A percentile compares a stretch with the other conserved stretches of the same genome.
Evolutionary conservation across 805 yeast genomes (phyloP).

Genomic region (Monosporozyma siamensis): DNA sequence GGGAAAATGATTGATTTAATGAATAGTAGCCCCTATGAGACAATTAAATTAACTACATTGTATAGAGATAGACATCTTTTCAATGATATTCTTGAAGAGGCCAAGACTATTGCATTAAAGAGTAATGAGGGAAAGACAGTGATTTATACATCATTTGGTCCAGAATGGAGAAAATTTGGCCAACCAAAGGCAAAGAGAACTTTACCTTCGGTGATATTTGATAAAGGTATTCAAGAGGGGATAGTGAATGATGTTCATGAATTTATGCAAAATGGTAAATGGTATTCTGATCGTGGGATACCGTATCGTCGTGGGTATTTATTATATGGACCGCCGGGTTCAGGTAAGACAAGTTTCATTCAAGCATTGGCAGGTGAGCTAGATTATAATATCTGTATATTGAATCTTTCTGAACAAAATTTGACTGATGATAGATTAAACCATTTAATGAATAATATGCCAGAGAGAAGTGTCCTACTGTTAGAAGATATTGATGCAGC

Average conservation of each 20-base stretch:
- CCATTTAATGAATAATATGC: conserved; percentile 93
- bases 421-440: conserved; percentile 90
- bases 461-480: conserved; percentile 74
- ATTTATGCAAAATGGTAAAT: conserved; percentile 67
- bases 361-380: conserved; percentile 95
- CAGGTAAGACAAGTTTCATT: conserved; percentile 91
- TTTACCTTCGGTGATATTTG: conserved; percentile 79
- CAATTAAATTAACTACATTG: conserved; percentile 86
- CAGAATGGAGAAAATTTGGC: conserved; percentile 98
- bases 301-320: conserved; percentile 94
- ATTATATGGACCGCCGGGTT: conserved; percentile 94
- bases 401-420: conserved; percentile 83
- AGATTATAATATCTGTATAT: conserved; percentile 89
- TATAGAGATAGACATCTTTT: conserved; percentile 72
- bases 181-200: conserved; percentile 83
- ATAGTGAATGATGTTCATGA: conserved; percentile 69
- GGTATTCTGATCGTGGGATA: conserved; percentile 96
- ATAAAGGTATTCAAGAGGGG: conserved; percentile 56
- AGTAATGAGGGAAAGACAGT: conserved; percentile 91
- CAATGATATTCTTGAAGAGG: conserved; percentile 65
- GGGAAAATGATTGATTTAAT: conserved; percentile 82
- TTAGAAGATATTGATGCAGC: conserved; percentile 96
- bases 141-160: conserved; percentile 89
- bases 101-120: conserved; percentile 71
- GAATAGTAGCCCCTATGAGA: conserved; percentile 90